Percentiles rank a stretch among this genome's conserved stretches.
These are phyloP conservation scores for Dioscorea alata DNA, from an alignment of 106 monocot species.

Conservation along the genomic window DNA sequence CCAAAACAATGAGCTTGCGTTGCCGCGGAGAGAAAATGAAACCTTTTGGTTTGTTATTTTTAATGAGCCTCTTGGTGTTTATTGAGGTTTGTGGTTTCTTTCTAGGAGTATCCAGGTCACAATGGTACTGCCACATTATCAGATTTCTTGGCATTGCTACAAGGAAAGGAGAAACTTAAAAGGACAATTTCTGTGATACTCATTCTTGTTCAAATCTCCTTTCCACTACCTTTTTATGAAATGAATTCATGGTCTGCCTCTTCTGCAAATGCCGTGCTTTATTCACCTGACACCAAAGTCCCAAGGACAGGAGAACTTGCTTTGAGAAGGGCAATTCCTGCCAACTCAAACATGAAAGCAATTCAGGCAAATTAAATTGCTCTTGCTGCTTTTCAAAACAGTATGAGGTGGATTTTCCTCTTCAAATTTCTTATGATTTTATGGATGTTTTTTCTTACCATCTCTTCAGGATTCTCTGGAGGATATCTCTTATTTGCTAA, in stretches of 20 bases:
- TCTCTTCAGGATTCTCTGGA: conserved; percentile 69
- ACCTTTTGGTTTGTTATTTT: too few relatives aligned
- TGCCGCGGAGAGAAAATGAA: too few relatives aligned
- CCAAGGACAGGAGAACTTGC: conserved; percentile 86
- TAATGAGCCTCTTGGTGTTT: too few relatives aligned
- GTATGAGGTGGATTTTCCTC: background rate
- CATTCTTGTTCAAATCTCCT: conserved; percentile 41
- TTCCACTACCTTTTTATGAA: conserved; percentile 16
- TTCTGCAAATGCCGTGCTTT: conserved; percentile 68
- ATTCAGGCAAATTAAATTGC: conserved; percentile 49
- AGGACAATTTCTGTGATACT: conserved; percentile 36
- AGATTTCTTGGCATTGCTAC: background rate
- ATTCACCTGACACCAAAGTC: conserved; percentile 82
- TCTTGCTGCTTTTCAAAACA: background rate
- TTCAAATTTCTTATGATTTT: background rate
- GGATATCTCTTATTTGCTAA: conserved; percentile 81
- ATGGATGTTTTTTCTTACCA: background rate
- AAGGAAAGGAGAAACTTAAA: conserved; percentile 18
- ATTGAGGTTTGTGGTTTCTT: too few relatives aligned
- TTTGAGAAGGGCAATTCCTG: conserved; percentile 85
- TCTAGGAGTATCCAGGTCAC: too few relatives aligned
- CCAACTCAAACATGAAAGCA: conserved; percentile 86
- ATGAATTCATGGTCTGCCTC: conserved; percentile 13
- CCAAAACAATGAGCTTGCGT: too few relatives aligned
- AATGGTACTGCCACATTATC: background rate